phyloP scores from a whole-genome alignment of 208 protist genomes.

The Acanthamoeba culbertsoni region DNA sequence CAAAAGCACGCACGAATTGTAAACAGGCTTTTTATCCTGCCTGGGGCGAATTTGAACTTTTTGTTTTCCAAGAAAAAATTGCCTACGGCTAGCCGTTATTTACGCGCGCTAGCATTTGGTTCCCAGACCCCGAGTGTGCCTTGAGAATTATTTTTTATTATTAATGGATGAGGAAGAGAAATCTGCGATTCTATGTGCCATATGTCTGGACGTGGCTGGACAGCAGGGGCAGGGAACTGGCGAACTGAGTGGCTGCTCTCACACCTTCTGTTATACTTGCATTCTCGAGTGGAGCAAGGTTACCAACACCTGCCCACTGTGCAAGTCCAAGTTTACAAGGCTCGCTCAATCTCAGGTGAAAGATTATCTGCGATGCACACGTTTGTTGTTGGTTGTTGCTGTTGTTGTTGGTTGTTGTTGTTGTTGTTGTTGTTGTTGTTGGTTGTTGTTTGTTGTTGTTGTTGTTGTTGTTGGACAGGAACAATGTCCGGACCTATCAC shows the following conservation, averaged over 20 bases:
- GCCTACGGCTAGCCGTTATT: too few species aligned
- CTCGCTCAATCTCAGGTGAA: neutral
- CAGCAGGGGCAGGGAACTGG: neutral
- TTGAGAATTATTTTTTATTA: too few species aligned
- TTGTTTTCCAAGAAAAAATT: neutral
- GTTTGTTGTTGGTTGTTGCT: neutral
- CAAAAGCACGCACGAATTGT: neutral
- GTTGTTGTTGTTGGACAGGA: neutral
- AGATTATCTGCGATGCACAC: too few species aligned
- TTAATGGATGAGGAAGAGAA: neutral
- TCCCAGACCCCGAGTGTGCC: too few species aligned
- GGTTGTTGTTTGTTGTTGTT: neutral
- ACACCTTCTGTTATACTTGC: constrained; percentile 30
- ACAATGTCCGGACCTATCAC: too few species aligned
- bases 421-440: neutral
- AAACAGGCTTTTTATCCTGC: too few species aligned
- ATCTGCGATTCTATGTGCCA: neutral
- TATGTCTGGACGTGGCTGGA: neutral
- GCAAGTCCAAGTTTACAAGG: constrained; percentile 11
- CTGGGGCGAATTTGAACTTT: neutral
- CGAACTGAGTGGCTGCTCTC: constrained; percentile 3
- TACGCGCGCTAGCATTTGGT: too few species aligned
- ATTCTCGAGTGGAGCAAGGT: constrained; percentile 58
- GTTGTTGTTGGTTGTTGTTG: neutral
- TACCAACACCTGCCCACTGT: constrained; percentile 14